Conservation (phyloP, 768 basidiomycete species). For the Lanmaoa pseudosensibilis region DNA sequence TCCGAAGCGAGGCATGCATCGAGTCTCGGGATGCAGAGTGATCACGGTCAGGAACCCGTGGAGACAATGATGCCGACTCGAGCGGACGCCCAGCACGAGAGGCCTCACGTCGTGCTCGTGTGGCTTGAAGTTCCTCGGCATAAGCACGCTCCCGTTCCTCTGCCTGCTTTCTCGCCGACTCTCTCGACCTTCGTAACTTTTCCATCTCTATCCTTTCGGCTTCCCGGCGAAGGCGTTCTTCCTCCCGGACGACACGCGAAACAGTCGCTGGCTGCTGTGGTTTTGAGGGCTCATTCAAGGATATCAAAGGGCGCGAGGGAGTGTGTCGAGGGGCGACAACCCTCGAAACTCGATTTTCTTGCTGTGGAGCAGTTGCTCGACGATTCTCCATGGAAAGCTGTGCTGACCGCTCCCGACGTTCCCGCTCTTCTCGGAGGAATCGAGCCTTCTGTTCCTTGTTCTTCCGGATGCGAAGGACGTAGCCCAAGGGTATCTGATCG, state of each 20-base stretch:
- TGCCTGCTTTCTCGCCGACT: conserved; percentile 32
- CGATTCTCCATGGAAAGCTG: conserved; percentile 33
- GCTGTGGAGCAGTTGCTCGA: conserved; percentile 15
- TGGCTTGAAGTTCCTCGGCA: conserved; percentile 59
- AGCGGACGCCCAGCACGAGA: conserved; percentile 46
- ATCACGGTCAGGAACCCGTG: conserved; percentile 31
- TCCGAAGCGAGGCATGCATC: conserved; percentile 26
- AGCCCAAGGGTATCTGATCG: conserved; percentile 65
- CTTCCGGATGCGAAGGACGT: conserved; percentile 71
- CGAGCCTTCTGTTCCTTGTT: conserved; percentile 70
- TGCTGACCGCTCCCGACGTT: conserved; percentile 46
- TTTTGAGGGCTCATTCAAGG: conserved; percentile 13
- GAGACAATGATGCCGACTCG: conserved; percentile 22
- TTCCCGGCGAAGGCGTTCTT: conserved; percentile 47
- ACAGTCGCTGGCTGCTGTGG: conserved; percentile 1
- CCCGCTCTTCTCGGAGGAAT: conserved; percentile 61
- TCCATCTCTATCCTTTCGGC: conserved; percentile 49
- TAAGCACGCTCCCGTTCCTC: conserved; percentile 57
- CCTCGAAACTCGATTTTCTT: conserved; percentile 13
- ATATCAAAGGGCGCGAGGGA: conserved; percentile 16
- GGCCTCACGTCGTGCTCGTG: conserved; percentile 60
- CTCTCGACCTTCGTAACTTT: conserved; percentile 46
- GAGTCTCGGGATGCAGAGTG: conserved; percentile 39
- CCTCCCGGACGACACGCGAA: conserved; percentile 35
- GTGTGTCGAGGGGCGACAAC: conserved; percentile 15